Evolutionary conservation across 768 basidiomycete species (phyloP), one percentile per base, ranked within the genome.

Genomic region (Fomitopsis pulvina): DNA sequence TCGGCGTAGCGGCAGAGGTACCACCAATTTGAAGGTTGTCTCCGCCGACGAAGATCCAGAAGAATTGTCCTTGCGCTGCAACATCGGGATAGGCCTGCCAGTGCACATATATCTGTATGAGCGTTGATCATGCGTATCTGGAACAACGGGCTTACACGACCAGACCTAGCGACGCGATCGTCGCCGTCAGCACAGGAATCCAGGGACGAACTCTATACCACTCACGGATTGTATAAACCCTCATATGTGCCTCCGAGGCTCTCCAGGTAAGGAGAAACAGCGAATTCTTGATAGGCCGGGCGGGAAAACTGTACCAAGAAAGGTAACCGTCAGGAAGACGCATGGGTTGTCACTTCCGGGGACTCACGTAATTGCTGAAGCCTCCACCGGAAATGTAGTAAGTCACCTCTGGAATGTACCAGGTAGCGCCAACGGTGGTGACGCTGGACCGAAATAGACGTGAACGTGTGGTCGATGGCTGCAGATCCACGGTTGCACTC

Each of bases 341-440:
- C 11, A 40, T 11, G 12, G 12, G 47, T 41, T 14, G 41, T 24
- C 10, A n/a, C n/a, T n/a, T n/a, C n/a, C n/a, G n/a, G n/a, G n/a
- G n/a, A 10, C 37, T 41, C 22, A 46, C 52, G 24, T 65, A 66
- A 57, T 69, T 68, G 20, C 80, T 83, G 66, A 84, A 85, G 1
- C 85, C 84, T 37, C 84, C 85, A 1, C 82, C 81, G n/a, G 82
- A 80, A 65, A 85, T 80, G 62, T 63, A 69, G 45, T 74, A 67
- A 10, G 78, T 82, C 28, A 76, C 67, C 61, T 87, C 83, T 4
- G 83, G 82, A 50, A 81, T 64, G 40, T 66, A 65, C 1, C 70
- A 74, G 0, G 85, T 87, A 3, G 82, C 68, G 22, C 70, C 87
- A 3, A 89, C 63, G 18, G 63, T 59, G 2, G 63, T 64, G 24